Conservation (phyloP, 176 grass and related monocot species). For the Oryza meyeriana region DNA sequence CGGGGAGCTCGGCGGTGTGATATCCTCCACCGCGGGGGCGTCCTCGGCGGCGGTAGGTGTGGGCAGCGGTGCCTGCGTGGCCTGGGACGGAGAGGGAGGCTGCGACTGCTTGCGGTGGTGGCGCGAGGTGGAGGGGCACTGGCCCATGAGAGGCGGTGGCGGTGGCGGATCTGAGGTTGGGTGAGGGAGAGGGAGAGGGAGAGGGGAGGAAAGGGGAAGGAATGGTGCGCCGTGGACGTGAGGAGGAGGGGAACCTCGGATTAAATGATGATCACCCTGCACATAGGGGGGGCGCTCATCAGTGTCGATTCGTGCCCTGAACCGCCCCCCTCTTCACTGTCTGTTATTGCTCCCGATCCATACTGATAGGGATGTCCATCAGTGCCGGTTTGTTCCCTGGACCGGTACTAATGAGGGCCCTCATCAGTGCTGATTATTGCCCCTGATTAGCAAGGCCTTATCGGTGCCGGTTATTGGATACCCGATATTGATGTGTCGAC, state of each 20-base stretch:
- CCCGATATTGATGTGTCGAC: no score
- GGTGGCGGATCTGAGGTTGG: constrained; percentile 34
- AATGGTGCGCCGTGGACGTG: constrained; percentile 12
- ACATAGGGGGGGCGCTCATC: no score
- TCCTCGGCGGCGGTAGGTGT: not conserved
- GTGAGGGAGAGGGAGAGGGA: not conserved
- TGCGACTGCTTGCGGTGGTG: not conserved
- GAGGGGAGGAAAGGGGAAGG: not conserved
- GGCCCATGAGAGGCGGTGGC: constrained; percentile 35
- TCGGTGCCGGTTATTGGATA: no score
- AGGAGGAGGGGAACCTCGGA: not conserved
- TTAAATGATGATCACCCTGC: no score
- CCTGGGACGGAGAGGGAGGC: not conserved
- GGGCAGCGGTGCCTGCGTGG: not conserved
- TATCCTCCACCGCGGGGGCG: constrained; percentile 27
- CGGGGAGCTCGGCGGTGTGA: constrained; percentile 60
- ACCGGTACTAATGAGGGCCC: no score
- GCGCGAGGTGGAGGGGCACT: constrained; percentile 40
- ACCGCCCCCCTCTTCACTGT: no score
- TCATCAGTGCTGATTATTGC: no score
- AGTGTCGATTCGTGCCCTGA: no score
- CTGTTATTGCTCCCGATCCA: no score
- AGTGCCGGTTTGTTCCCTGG: no score
- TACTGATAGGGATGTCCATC: no score
- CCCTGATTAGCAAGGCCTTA: no score